Evolutionary conservation across 2,329 filamentous ascomycete species (phyloP).

Genomic region (Botrytis fabae): DNA sequence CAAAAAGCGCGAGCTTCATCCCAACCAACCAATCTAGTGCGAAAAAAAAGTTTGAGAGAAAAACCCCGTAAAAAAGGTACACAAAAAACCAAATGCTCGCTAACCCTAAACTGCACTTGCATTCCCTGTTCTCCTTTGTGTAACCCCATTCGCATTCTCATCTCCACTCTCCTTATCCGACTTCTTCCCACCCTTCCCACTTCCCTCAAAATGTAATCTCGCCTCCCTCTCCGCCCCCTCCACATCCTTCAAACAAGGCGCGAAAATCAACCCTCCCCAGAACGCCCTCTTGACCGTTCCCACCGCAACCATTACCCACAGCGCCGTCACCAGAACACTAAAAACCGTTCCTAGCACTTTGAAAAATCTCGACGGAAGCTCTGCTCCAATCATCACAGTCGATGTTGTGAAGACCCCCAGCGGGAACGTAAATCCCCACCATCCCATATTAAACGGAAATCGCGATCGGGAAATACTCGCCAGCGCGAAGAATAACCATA

Average conservation of each 20-base stretch:
- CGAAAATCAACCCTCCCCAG: slow-evolving; percentile 53
- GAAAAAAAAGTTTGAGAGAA: neutral
- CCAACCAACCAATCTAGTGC: neutral
- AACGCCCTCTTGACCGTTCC: slow-evolving; percentile 51
- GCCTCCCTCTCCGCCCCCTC: slow-evolving; percentile 25
- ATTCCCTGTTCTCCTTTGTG: neutral
- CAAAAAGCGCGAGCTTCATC: neutral
- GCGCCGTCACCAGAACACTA: slow-evolving; percentile 50
- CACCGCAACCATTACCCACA: slow-evolving; percentile 56
- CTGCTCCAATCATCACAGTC: slow-evolving; percentile 50
- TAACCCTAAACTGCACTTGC: neutral
- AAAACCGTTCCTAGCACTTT: slow-evolving; percentile 54
- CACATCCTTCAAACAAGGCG: slow-evolving; percentile 51
- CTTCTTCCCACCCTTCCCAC: neutral
- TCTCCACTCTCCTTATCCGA: neutral
- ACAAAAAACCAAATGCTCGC: neutral
- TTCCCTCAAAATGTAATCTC: slow-evolving; percentile 13
- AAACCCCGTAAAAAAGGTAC: neutral
- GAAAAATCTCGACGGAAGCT: slow-evolving; percentile 58
- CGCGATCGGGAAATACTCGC: slow-evolving; percentile 47
- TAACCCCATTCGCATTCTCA: neutral
- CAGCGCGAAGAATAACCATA: slow-evolving; percentile 57
- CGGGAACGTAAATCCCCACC: slow-evolving; percentile 63
- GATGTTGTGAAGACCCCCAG: slow-evolving; percentile 56
- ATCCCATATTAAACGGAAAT: slow-evolving; percentile 63